Base-by-base conservation (phyloP, 1,139 yeast genomes). In the Diutina neorugosa region DNA sequence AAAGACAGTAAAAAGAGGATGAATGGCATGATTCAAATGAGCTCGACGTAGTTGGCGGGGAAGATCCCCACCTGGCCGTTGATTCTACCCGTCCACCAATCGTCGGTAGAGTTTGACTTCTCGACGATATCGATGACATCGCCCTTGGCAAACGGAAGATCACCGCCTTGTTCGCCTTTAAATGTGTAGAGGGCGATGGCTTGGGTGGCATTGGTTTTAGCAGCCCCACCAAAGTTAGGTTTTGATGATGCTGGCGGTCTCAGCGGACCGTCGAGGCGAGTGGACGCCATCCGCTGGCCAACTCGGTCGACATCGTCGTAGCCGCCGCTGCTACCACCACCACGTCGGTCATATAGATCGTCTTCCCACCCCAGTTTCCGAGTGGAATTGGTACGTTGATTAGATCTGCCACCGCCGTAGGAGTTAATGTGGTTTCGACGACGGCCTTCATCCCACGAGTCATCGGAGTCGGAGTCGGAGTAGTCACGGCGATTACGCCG, bases 31-130 rank as follows among this genome's bases (percentile, higher is more conserved):
- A n/a, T 19, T 43, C 64, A 85, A 55, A 87, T 85, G 62, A 90
- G 69, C 63, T 90, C 95, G 48, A 93, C 97, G 64, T 93, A 93
- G 65, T 93, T 93, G 1, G 98, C 98, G 9, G 98, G 98, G 76
- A 93, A 93, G 25, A 91, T 90, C 52, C 98, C 98, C 58, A 88
- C 86, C 55, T 69, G 70, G 5, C 95, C 94, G 61, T 86, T 86
- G 56, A 82, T 74, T 64, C 86, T 81, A 19, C 98, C 98, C 0
- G 96, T 90, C 98, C 98, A 93, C 98, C 98, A 93, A 65, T 93
- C 98, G 65, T 93, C 96, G 52, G 82, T 80, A 12, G 96, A 85
- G 16, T 86, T 90, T 14, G 95, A 81, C 66, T 86, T 88, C 67
- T 90, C 88, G 53, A 87, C 71, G 59, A 93, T 86, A 49, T 88